Base-by-base conservation (phyloP, 1,284 basidiomycete species). In the Cutaneotrichosporon cutaneum region DNA sequence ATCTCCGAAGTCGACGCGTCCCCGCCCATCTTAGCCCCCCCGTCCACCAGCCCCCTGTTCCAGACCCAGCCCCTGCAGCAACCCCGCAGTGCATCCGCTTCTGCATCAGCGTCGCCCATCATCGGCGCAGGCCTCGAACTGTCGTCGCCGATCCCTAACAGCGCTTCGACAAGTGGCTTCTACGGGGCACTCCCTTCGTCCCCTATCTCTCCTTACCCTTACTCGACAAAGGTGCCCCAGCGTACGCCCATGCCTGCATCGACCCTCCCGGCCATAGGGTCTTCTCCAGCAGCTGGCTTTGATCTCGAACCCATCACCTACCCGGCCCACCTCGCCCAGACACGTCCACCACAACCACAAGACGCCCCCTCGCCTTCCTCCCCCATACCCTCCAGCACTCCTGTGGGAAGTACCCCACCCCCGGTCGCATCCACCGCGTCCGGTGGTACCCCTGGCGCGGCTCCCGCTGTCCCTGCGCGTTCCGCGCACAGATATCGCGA, bases 241-340 rank as follows among this genome's bases (percentile, higher is more conserved):
- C 33, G 36, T 42, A 18, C 33, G 48, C 60, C 50, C 21, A 60
- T 60, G 44, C 58, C 52, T 48, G 26, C 52, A n/a, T 36, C 56
- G 27, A 27, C 61, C 3, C 50, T 63, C 24, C 36, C 61, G 2
- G 27, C 53, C 7, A 26, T 60, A 47, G 59, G 50, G 53, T 56
- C 59, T 24, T 52, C 61, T 33, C 50, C 61, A n/a, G 47, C 21
- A 32, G 22, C 58, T 21, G 58, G 52, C 11, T 61, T 61, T 26
- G 65, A 70, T 55, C 63, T 72, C 21, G 71, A 72, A 44, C 68
- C 70, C 2, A 68, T 71, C 50, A 69, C 66, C 1, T 72, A 72
- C 52, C 70, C 70, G 13, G 56, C 67, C 0, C 68, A 68, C 59
- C 60, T 73, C n/a, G 71, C 69, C 16, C 71, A 69, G 53, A 68